phyloP scores from a whole-genome alignment of 1,139 yeast genomes.

The Suhomyces terraborum region DNA sequence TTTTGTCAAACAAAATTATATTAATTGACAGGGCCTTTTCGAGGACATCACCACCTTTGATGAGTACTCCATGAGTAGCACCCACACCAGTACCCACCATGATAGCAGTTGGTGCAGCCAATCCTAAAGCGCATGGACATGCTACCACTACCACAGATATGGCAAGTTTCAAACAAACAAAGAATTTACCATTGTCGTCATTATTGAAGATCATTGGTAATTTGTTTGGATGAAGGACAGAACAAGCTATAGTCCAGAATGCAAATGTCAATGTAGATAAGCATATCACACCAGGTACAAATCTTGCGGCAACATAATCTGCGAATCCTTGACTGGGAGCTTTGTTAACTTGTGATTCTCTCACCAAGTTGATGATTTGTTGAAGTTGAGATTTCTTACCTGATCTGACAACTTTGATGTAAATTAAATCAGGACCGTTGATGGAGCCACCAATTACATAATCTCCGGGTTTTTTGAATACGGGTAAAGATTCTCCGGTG shows the following conservation, averaged over 20 bases:
- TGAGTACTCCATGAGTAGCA: constrained; percentile 83
- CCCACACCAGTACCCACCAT: constrained; percentile 99
- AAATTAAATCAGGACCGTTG: constrained; percentile 75
- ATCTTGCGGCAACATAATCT: constrained; percentile 79
- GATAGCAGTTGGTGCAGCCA: constrained; percentile 97
- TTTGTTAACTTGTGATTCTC: constrained; percentile 82
- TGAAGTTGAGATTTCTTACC: constrained; percentile 87
- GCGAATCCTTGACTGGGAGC: constrained; percentile 93
- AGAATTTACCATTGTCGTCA: constrained; percentile 58
- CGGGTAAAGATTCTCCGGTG: constrained; percentile 88
- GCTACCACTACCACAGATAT: constrained; percentile 96
- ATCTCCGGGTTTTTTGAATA: constrained; percentile 61
- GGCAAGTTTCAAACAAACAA: constrained; percentile 76
- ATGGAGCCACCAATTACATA: constrained; percentile 86
- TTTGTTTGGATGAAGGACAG: constrained; percentile 28
- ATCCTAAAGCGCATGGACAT: constrained; percentile 95
- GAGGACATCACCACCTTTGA: constrained; percentile 90
- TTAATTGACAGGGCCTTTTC: constrained; percentile 71
- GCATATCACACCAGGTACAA: constrained; percentile 74
- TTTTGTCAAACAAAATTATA: constrained; percentile 84
- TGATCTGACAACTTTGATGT: constrained; percentile 64
- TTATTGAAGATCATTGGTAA: constrained; percentile 60
- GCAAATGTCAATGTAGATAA: constrained; percentile 66
- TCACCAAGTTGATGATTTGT: constrained; percentile 82
- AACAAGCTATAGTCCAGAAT: constrained; percentile 59